phyloP scores from a whole-genome alignment of 306 rosid genomes.

The Vigna reflexopilosa region DNA sequence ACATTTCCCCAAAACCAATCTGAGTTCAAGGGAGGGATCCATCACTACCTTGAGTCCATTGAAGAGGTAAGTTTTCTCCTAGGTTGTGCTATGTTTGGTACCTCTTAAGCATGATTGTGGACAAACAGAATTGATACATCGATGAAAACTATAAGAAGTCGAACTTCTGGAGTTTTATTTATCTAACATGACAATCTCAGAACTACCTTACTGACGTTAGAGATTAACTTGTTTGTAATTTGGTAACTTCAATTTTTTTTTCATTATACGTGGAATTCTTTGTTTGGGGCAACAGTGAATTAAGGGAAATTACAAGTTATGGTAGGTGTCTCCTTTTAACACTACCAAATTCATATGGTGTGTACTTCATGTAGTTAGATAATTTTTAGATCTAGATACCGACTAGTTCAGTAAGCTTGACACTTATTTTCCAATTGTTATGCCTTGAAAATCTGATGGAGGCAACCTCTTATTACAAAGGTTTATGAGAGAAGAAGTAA shows the following conservation, averaged over 20 bases:
- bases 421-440: background rate
- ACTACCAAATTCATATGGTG: background rate
- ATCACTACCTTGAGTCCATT: slow-evolving; percentile 91
- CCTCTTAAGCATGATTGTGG: slow-evolving; percentile 20
- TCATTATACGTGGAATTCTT: background rate
- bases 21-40: slow-evolving; percentile 80
- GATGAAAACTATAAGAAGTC: background rate
- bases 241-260: background rate
- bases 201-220: slow-evolving; percentile 5
- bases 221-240: background rate
- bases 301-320: slow-evolving; percentile 8
- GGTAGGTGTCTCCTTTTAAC: slow-evolving; percentile 6
- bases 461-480: no score
- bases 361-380: background rate
- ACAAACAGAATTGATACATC: slow-evolving; percentile 1
- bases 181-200: slow-evolving; percentile 12
- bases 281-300: background rate
- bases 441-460: background rate
- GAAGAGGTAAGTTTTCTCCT: slow-evolving; percentile 75
- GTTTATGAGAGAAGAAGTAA: no score
- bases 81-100: slow-evolving; percentile 25
- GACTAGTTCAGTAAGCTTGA: background rate
- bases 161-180: background rate
- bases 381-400: background rate
- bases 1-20: slow-evolving; percentile 84